Percentiles rank a stretch among this genome's conserved stretches.
Evolutionary conservation across 208 protist genomes (phyloP).

Genomic region (Leptomonas seymouri): DNA sequence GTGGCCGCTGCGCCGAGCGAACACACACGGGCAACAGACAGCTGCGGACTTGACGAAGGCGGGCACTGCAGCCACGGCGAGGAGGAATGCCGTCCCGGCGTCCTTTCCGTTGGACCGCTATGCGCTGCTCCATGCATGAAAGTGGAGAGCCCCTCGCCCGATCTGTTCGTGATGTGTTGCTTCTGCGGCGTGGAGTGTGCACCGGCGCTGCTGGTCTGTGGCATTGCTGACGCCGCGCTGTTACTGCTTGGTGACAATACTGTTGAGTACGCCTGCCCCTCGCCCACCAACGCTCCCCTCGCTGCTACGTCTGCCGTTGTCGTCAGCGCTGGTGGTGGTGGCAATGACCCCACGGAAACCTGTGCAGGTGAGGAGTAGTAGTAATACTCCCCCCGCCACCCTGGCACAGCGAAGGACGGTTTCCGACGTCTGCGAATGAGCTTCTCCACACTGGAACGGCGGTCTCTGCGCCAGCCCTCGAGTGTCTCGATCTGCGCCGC

Average conservation of each 20-base stretch:
- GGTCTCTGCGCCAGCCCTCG: conserved; percentile 41
- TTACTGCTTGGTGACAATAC: conserved; percentile 1
- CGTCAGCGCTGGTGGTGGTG: background rate
- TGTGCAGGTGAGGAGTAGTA: conserved; percentile 28
- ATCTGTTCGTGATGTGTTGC: background rate
- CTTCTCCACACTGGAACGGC: conserved; percentile 30
- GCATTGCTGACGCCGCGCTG: background rate
- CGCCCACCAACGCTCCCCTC: background rate
- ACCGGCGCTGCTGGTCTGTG: background rate
- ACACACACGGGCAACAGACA: too few species aligned
- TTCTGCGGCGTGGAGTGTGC: background rate
- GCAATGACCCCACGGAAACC: too few species aligned
- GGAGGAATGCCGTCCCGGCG: too few species aligned
- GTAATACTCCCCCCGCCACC: conserved; percentile 31
- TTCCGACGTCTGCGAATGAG: conserved; percentile 28
- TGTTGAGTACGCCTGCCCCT: background rate
- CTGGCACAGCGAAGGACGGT: conserved; percentile 25
- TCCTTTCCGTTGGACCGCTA: too few species aligned
- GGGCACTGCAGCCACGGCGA: too few species aligned
- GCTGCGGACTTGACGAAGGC: too few species aligned
- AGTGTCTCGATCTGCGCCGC: conserved; percentile 32
- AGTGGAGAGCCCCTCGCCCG: background rate
- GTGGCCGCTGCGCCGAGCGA: background rate
- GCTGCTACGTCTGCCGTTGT: background rate
- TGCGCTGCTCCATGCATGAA: too few species aligned